These are phyloP conservation scores for Colletotrichum sidae DNA, from an alignment of 2,329 filamentous ascomycete species.

Conservation along the genomic window DNA sequence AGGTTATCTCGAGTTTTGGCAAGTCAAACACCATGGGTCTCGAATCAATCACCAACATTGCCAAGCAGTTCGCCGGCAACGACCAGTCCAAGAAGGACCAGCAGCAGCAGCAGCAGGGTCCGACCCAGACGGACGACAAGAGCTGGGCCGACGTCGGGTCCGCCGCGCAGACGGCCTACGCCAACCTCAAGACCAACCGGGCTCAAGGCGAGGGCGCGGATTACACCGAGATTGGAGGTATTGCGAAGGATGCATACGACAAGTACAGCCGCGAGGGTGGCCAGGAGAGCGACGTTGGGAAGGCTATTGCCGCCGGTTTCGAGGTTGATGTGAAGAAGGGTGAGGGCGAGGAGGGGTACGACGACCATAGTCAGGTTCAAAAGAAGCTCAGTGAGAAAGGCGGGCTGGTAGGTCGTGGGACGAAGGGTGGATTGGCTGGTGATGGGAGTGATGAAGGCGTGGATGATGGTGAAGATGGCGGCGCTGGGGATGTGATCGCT, in stretches of 20 bases:
- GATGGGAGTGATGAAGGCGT: too few species aligned
- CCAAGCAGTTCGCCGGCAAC: conserved; percentile 40
- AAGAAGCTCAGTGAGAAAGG: neutral
- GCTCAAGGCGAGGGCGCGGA: conserved; percentile 31
- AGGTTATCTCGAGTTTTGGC: neutral
- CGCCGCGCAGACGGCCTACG: conserved; percentile 33
- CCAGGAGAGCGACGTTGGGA: conserved; percentile 37
- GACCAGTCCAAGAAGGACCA: conserved; percentile 23
- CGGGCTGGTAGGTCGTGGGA: neutral
- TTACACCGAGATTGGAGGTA: conserved; percentile 36
- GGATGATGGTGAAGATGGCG: too few species aligned
- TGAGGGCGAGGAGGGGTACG: neutral
- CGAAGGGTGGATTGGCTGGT: neutral
- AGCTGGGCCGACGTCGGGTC: conserved; percentile 35
- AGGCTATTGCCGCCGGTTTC: conserved; percentile 4
- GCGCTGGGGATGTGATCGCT: too few species aligned
- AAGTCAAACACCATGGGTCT: conserved; percentile 40
- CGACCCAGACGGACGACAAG: neutral
- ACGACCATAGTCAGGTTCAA: neutral
- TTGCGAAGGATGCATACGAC: conserved; percentile 44
- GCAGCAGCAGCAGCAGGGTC: conserved; percentile 13
- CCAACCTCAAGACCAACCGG: conserved; percentile 29
- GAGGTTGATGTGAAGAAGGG: neutral
- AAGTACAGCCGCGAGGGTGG: conserved; percentile 40
- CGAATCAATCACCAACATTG: conserved; percentile 40